Evolutionary conservation across 2,329 filamentous ascomycete species (phyloP).

Genomic region (Juglanconis juglandina): DNA sequence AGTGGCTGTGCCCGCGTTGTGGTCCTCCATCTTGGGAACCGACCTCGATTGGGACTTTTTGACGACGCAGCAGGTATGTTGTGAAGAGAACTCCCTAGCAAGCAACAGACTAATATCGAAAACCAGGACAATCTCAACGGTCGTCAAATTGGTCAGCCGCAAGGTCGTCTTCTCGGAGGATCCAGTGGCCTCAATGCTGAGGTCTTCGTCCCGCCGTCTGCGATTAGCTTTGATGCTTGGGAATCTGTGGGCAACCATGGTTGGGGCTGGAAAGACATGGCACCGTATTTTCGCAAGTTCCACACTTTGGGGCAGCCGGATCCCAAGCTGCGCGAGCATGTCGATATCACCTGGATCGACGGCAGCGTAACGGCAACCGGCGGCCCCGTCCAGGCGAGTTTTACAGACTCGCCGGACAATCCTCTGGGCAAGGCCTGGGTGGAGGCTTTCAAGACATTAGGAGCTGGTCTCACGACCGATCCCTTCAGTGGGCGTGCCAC

Average conservation of each 20-base stretch:
- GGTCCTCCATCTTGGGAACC: conserved; percentile 3
- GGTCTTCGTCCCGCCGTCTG: not conserved
- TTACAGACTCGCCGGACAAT: not conserved
- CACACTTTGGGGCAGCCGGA: not conserved
- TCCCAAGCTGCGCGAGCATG: not conserved
- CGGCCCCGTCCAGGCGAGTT: not conserved
- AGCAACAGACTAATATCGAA: not conserved
- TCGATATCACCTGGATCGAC: not conserved
- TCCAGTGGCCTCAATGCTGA: not conserved
- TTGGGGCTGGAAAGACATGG: not conserved
- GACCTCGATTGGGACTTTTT: conserved; percentile 1
- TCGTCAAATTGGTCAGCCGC: conserved; percentile 2
- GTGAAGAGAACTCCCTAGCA: not conserved
- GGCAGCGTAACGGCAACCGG: not conserved
- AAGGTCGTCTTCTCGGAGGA: conserved; percentile 2
- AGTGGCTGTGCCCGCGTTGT: not conserved
- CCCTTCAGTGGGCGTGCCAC: not conserved
- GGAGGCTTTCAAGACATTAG: not conserved
- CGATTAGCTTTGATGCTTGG: not conserved
- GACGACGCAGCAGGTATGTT: not conserved
- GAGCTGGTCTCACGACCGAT: not conserved
- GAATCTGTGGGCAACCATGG: not conserved
- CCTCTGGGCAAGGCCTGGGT: conserved; percentile 4
- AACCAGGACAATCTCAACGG: not conserved
- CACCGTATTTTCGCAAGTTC: conserved; percentile 1